These are phyloP conservation scores for Nicotiana undulata DNA, from an alignment of 257 asterid species.

Conservation along the genomic window DNA sequence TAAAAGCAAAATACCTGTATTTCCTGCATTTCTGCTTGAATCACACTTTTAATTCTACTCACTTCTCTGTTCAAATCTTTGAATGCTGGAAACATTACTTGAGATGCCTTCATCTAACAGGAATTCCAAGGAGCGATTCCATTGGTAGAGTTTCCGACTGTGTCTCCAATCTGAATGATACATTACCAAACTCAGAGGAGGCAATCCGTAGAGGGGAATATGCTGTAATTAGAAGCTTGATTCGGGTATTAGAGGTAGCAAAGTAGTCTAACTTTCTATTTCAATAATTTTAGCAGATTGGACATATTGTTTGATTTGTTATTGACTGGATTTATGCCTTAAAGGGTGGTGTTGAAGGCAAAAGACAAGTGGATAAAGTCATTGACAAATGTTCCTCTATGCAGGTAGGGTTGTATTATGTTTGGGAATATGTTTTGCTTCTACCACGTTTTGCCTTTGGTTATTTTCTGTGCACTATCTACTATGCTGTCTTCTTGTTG, in stretches of 20 bases:
- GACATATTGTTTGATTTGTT: conserved; percentile 26
- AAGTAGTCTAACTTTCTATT: conserved; percentile 16
- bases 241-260: conserved; percentile 87
- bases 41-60: background rate
- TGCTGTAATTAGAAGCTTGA: conserved; percentile 89
- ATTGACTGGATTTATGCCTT: conserved; percentile 40
- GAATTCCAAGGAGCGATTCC: conserved; percentile 70
- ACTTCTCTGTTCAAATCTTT: conserved; percentile 7
- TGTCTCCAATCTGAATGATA: conserved; percentile 45
- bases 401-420: conserved; percentile 57
- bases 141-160: conserved; percentile 77
- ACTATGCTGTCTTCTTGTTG: background rate
- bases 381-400: conserved; percentile 95
- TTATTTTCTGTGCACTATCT: background rate
- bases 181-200: conserved; percentile 71
- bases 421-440: background rate
- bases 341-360: conserved; percentile 98
- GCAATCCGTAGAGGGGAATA: conserved; percentile 92
- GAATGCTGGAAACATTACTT: conserved; percentile 11
- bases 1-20: background rate
- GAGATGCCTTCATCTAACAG: conserved; percentile 33
- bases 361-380: conserved; percentile 90
- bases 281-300: conserved; percentile 8
- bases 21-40: conserved; percentile 12
- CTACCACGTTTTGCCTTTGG: conserved; percentile 12